Conservation (phyloP, 305 asterid species). For the Fraxinus dipetala region DNA sequence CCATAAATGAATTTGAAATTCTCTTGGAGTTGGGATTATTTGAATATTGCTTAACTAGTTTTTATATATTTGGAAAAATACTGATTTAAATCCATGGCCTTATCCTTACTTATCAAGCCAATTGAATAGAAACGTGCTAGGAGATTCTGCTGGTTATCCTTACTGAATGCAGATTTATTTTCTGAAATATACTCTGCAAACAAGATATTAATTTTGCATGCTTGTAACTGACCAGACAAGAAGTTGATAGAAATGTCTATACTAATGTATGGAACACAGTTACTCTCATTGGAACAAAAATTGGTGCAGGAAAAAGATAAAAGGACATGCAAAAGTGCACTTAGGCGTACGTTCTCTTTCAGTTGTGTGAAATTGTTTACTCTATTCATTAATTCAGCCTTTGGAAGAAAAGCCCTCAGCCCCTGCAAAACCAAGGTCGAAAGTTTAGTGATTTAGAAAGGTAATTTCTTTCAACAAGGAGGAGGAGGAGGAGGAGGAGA, state of each 20-base stretch:
- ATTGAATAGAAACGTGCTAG: not conserved
- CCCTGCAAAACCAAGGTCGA: conserved; percentile 57
- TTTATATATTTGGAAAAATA: not conserved
- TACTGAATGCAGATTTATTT: not conserved
- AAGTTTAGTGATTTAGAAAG: not conserved
- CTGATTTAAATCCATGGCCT: not conserved
- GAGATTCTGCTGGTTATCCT: not conserved
- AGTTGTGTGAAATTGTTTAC: conserved; percentile 68
- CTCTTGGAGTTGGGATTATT: not conserved
- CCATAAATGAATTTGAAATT: not conserved
- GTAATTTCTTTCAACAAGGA: not conserved
- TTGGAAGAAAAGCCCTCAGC: conserved; percentile 86
- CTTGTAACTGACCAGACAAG: not conserved
- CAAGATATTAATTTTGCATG: not conserved
- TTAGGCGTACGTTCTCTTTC: conserved; percentile 64
- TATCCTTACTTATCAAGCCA: not conserved
- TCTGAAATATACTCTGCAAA: not conserved
- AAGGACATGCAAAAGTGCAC: conserved; percentile 16
- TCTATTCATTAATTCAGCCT: conserved; percentile 80
- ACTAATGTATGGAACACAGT: not conserved
- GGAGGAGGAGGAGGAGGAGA: conserved; percentile 8
- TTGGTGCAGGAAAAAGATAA: conserved; percentile 5
- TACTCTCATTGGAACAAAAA: conserved; percentile 1
- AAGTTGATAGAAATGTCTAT: conserved; percentile 2
- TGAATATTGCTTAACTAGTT: not conserved